Evolutionary conservation across 371 early-diverging fungal species (phyloP).

Genomic region (Racocetra persica): DNA sequence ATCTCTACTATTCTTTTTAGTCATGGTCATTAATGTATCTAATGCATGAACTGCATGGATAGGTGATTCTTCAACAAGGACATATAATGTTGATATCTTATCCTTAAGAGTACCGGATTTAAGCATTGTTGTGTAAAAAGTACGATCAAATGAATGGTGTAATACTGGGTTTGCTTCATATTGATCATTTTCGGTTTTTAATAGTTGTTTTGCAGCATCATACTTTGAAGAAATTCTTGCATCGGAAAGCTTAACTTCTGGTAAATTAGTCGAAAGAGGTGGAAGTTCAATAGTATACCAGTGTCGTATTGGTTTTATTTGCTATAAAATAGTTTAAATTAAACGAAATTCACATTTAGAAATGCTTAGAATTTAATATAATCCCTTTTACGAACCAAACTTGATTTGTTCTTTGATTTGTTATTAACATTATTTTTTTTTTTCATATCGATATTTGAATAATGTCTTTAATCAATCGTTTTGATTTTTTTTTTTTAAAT

Average conservation of each 20-base stretch:
- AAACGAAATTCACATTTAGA: too few relatives aligned
- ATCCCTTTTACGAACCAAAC: too few relatives aligned
- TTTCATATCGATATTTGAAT: too few relatives aligned
- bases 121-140: constrained; percentile 87
- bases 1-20: constrained; percentile 86
- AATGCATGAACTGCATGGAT: constrained; percentile 82
- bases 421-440: too few relatives aligned
- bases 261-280: constrained; percentile 1
- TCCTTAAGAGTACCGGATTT: constrained; percentile 92
- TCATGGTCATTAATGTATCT: constrained; percentile 85
- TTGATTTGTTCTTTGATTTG: too few relatives aligned
- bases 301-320: constrained; percentile 1
- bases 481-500: too few relatives aligned
- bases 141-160: constrained; percentile 73
- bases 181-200: constrained; percentile 20
- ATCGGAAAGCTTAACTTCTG: background rate
- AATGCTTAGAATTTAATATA: too few relatives aligned
- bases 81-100: constrained; percentile 91
- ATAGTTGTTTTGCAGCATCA: constrained; percentile 3
- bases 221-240: background rate
- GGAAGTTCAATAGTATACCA: constrained; percentile 20
- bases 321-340: background rate
- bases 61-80: constrained; percentile 92
- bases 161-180: constrained; percentile 14
- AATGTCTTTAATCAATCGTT: too few relatives aligned